These are phyloP conservation scores for Starmerella vaccinii DNA, from an alignment of 805 yeast species.

Conservation along the genomic window DNA sequence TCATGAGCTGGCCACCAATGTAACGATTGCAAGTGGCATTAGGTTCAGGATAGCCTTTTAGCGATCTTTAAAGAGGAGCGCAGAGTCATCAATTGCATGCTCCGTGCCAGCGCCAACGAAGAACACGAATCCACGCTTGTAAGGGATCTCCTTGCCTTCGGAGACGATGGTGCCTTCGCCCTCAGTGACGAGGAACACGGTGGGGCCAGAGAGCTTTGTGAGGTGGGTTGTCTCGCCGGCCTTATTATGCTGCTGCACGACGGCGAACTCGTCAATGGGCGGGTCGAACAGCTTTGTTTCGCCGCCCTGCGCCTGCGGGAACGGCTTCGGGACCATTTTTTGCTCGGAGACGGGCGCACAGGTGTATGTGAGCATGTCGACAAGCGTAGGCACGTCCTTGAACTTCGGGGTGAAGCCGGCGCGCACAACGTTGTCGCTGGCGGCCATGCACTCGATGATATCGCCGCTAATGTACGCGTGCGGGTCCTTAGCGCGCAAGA, in stretches of 20 bases:
- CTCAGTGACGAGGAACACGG: constrained; percentile 70
- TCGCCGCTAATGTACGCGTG: constrained; percentile 97
- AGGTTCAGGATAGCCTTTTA: no score
- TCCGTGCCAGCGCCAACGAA: constrained; percentile 72
- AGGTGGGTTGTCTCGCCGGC: constrained; percentile 45
- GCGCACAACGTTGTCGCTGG: constrained; percentile 94
- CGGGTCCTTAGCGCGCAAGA: constrained; percentile 91
- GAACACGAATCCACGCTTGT: constrained; percentile 66
- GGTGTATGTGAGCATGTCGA: constrained; percentile 79
- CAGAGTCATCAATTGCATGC: no score
- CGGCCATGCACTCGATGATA: constrained; percentile 99
- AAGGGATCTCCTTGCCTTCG: constrained; percentile 37
- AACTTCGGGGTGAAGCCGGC: constrained; percentile 99
- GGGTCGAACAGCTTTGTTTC: constrained; percentile 60
- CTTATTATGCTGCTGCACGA: constrained; percentile 60
- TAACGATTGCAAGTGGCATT: no score
- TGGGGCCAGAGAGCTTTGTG: constrained; percentile 70
- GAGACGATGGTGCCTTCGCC: constrained; percentile 57
- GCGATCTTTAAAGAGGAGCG: no score
- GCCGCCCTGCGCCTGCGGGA: constrained; percentile 36
- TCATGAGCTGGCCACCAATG: no score
- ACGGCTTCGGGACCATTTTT: constrained; percentile 62
- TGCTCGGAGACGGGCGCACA: constrained; percentile 87
- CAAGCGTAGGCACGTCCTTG: constrained; percentile 86
- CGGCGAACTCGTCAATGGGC: constrained; percentile 93